Evolutionary conservation across 805 yeast genomes (phyloP), one percentile per base, ranked within the genome.

Genomic region (Starmera caribaea): DNA sequence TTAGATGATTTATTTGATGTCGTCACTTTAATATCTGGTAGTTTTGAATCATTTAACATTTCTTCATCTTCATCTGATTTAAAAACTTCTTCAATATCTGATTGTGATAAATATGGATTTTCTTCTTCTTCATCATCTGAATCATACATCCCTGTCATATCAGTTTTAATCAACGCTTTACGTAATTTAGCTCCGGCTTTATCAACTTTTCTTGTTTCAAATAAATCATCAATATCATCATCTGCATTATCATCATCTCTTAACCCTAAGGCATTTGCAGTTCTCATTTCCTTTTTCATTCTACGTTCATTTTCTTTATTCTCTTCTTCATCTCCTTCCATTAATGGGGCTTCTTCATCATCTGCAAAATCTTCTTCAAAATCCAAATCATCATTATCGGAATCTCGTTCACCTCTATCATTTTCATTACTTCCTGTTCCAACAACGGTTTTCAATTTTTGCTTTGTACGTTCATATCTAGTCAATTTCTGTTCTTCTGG

Each of bases 281-380:
- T 74, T 43, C 81, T 64, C 95, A 84, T 85, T 58, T 86, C 95
- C 46, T 73, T 78, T 58, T 85, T 87, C 57, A 86, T 80, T 51
- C 84, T 79, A 48, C 71, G 75, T 60, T 92, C 96, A 38, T 88
- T 83, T 45, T 87, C 83, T 58, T 83, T 88, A 58, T 86, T 84
- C 55, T 92, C 97, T 54, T 92, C 96, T 55, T 90, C 97, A 45
- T 89, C 71, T 36, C 96, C 96, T 54, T 90, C 97, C 70, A 90
- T 77, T 43, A 92, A 84, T 26, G 98, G 98, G 2, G 97, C 97
- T 58, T 90, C 98, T 64, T 92, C 98, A 59, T 92, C 98, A 60
- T 92, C 98, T 24, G 92, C 97, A 62, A 92, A 92, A 58, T 89
- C 97, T 58, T 92, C 97, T 50, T 92, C 97, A 54, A 71, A 90